Evolutionary conservation across 139 green algal genomes (phyloP).

Genomic region (Limnomonas spitsbergensis): DNA sequence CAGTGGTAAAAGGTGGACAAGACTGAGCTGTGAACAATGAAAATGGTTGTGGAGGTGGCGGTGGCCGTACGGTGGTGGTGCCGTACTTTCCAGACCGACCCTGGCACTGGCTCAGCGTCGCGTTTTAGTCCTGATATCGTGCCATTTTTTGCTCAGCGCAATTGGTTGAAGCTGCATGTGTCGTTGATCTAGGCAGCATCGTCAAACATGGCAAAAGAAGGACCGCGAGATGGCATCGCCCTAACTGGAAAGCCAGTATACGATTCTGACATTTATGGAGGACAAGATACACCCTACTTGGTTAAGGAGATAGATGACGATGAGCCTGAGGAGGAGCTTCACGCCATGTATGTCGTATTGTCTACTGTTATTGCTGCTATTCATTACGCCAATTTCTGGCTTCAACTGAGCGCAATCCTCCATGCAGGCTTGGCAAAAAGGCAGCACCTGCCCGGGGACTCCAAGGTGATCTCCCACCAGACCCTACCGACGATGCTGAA

Average conservation of each 20-base stretch:
- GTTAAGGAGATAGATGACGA: conserved; percentile 37
- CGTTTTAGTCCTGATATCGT: no score
- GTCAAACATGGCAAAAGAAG: background rate
- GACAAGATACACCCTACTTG: conserved; percentile 13
- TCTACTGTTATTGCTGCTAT: background rate
- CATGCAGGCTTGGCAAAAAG: background rate
- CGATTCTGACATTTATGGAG: conserved; percentile 47
- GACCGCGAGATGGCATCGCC: background rate
- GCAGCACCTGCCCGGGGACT: background rate
- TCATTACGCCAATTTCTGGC: background rate
- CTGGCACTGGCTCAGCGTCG: no score
- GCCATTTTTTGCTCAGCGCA: no score
- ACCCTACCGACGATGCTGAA: conserved; percentile 18
- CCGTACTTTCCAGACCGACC: no score
- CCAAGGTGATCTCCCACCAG: conserved; percentile 19
- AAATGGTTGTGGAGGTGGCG: no score
- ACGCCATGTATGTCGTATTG: conserved; percentile 19
- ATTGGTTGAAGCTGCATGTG: no score
- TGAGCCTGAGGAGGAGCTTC: conserved; percentile 29
- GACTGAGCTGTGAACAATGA: no score
- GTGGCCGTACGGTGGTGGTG: no score
- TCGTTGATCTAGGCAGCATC: background rate
- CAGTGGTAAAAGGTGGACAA: no score
- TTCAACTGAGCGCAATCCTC: conserved; percentile 6
- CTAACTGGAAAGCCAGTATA: conserved; percentile 27